Evolutionary conservation across 2,329 filamentous ascomycete genomes (phyloP).

Genomic region (Diaporthe vexans): DNA sequence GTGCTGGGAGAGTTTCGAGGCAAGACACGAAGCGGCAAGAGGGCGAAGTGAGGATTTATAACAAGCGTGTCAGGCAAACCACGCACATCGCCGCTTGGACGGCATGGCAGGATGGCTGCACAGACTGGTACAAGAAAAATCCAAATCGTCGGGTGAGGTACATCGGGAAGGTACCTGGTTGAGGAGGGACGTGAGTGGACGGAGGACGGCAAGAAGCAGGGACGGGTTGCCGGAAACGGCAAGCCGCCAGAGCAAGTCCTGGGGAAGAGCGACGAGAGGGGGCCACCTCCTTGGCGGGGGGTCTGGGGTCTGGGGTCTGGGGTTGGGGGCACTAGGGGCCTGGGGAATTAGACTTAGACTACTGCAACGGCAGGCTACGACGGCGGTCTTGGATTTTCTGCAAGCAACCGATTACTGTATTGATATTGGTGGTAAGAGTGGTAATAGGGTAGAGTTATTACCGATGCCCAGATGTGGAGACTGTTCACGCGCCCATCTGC

Average conservation of each 20-base stretch:
- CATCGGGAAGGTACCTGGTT: not conserved
- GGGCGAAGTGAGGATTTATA: constrained; percentile 31
- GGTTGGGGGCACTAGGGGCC: too few relatives aligned
- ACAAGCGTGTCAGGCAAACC: constrained; percentile 12
- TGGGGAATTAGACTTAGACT: constrained; percentile 5
- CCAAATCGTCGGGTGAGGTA: constrained; percentile 29
- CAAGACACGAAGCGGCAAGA: constrained; percentile 1
- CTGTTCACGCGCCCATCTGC: not conserved
- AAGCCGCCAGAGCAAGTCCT: not conserved
- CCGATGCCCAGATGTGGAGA: constrained; percentile 20
- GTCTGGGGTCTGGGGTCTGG: not conserved
- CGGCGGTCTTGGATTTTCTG: not conserved
- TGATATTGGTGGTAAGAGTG: constrained; percentile 9
- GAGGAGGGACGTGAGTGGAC: constrained; percentile 13
- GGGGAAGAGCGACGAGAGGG: not conserved
- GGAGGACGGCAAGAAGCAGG: not conserved
- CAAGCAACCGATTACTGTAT: not conserved
- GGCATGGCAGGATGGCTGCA: constrained; percentile 1
- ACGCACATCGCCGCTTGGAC: constrained; percentile 13
- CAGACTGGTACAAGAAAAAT: not conserved
- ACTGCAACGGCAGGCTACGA: not conserved
- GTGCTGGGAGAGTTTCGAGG: not conserved
- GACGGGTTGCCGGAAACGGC: not conserved
- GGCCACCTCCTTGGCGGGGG: not conserved
- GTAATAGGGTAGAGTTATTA: constrained; percentile 3